These are phyloP conservation scores for Phaeomoniella chlamydospora DNA, from an alignment of 2,329 filamentous ascomycete species.

Conservation along the genomic window DNA sequence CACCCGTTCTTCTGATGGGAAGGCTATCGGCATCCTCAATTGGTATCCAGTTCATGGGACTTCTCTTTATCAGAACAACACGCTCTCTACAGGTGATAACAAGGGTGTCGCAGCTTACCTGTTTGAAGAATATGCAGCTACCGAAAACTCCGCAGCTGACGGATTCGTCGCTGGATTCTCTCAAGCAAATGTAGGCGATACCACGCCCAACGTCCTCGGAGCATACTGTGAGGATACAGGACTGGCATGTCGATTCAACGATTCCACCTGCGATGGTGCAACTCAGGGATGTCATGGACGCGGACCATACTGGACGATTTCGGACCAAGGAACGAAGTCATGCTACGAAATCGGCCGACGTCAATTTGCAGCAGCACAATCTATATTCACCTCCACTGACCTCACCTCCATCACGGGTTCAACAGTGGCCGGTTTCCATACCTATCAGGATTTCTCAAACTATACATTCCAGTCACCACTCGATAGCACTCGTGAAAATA, in stretches of 20 bases:
- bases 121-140: conserved; percentile 51
- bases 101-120: conserved; percentile 84
- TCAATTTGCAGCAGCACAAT: conserved; percentile 27
- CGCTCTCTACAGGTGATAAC: conserved; percentile 83
- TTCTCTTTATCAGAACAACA: conserved; percentile 83
- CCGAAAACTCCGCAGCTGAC: conserved; percentile 26
- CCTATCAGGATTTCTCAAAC: conserved; percentile 67
- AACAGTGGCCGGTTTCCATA: conserved; percentile 68
- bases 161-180: conserved; percentile 84
- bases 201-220: conserved; percentile 73
- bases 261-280: conserved; percentile 57
- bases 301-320: conserved; percentile 27
- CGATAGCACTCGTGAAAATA: conserved; percentile 47
- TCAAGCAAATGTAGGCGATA: conserved; percentile 83
- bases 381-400: conserved; percentile 42
- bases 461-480: conserved; percentile 56
- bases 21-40: conserved; percentile 66
- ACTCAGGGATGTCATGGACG: conserved; percentile 29
- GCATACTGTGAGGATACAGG: conserved; percentile 80
- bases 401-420: conserved; percentile 31
- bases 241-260: conserved; percentile 37
- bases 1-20: conserved; percentile 56
- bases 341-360: conserved; percentile 33
- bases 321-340: conserved; percentile 31
- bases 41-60: conserved; percentile 93